Evolutionary conservation across 768 basidiomycete species (phyloP), one percentile per base, ranked within the genome.

Genomic region (Cubamyces lactineus): DNA sequence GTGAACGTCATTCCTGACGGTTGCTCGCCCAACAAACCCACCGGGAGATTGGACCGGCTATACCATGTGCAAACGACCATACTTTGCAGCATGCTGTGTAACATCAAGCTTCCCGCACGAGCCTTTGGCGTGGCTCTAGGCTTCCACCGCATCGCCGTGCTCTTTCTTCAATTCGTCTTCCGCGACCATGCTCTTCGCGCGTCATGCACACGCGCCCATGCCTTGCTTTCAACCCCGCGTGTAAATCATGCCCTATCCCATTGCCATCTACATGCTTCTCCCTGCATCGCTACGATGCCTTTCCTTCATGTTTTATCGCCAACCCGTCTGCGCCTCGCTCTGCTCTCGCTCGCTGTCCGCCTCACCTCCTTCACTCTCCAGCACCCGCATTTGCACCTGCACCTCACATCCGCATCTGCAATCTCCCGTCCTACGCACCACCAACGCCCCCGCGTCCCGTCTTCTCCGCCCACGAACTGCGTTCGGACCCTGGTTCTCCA

Each of bases 21-120:
- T 34, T 34, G 34, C 9, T 34, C 23, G 24, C 24, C 23, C 26
- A 17, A 23, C 34, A 26, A 23, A 40, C 21, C 43, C 53, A 34
- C 38, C 53, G 24, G 39, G 46, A 17, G 28, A 28, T 48, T 21
- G 50, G n/a, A 39, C 49, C 24, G 59, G 51, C 26, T 52, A 66
- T 66, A 66, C 65, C 65, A 57, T 59, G 55, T 63, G 53, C 50
- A 49, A 28, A 53, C 51, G 48, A 16, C 24, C 19, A 15, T 28
- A 26, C 48, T 4, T 49, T 28, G 13, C 26, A 34, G 34, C 55
- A 56, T 43, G 40, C 24, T 23, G 9, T 58, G 57, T 58, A 58
- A 40, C 64, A 40, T 30, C 59, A 53, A 49, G 48, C 48, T 49
- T 38, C 23, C 39, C 19, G 42, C 38, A 21, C 28, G 28, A 28